Evolutionary conservation across 1,284 basidiomycete genomes (phyloP), one percentile per base, ranked within the genome.

Genomic region (Cutaneotrichosporon cutaneum): DNA sequence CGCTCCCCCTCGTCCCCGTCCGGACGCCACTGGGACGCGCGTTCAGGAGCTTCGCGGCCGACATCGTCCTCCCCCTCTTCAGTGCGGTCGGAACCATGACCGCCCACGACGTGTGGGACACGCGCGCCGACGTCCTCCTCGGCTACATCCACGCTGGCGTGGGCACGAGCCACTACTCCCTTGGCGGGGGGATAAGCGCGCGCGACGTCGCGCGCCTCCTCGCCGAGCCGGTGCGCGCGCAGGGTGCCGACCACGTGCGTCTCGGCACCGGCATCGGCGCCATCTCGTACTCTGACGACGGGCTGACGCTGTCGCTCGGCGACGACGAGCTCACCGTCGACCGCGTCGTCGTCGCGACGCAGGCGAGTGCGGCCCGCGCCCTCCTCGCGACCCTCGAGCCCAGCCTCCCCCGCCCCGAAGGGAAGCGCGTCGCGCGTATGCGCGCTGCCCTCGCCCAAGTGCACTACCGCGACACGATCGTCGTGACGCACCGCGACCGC

Each of bases 301-400:
- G 32, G 32, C 16, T 62, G 6, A 26, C 35, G 1, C 50, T 64
- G 10, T 30, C 64, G 10, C 58, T 57, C n/a, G 59, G 55, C 7
- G 52, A 54, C 5, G 68, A 70, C 24, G 63, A 68, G 42, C 47
- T 89, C 8, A 42, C 52, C 26, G 75, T 89, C 69, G 82, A 85
- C 56, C 86, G 87, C 70, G 77, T 90, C 56, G 78, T 90, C 14
- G 81, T 90, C 59, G 88, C 87, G 2, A 89, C 88, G 0, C 87
- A 88, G 70, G 88, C 88, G 2, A 84, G 84, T 57, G 82, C 83
- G 18, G 87, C 86, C 6, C 75, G 81, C 9, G 79, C 51, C 72
- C 80, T 71, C 26, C 62, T 72, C 45, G 70, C 55, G 11, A 68
- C 62, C 22, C 57, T 75, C 10, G 63, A 71, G 44, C 48, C 56